phyloP scores from a whole-genome alignment of 768 basidiomycete species.

The Collybiopsis luxurians region DNA sequence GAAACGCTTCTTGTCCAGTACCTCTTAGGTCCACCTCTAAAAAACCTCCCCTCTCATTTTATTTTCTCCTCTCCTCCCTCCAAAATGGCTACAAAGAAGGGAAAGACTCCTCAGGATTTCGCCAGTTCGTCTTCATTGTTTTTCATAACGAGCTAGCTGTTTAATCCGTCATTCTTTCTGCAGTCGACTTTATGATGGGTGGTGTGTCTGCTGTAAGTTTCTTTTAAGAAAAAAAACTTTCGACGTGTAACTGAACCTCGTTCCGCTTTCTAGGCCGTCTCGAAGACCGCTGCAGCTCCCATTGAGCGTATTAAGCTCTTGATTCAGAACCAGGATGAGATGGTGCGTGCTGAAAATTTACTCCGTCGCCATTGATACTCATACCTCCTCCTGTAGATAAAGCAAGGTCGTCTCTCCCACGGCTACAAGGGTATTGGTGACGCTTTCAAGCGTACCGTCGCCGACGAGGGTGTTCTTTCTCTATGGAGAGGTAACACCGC shows the following conservation, averaged over 20 bases:
- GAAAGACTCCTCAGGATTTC: slow-evolving; percentile 74
- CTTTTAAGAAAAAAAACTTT: neutral
- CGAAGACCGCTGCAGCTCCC: slow-evolving; percentile 85
- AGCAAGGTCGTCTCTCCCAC: slow-evolving; percentile 76
- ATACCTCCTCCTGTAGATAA: slow-evolving; percentile 50
- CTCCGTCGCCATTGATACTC: neutral
- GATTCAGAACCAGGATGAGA: slow-evolving; percentile 87
- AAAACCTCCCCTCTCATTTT: slow-evolving; percentile 7
- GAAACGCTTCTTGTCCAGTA: neutral
- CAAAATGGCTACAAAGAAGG: slow-evolving; percentile 22
- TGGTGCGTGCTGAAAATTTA: slow-evolving; percentile 39
- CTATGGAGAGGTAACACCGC: slow-evolving; percentile 90
- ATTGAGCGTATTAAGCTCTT: slow-evolving; percentile 88
- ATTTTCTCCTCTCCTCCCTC: neutral
- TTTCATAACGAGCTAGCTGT: neutral
- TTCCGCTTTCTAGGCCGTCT: slow-evolving; percentile 56
- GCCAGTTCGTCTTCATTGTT: slow-evolving; percentile 40
- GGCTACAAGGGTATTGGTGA: slow-evolving; percentile 84
- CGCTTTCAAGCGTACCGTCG: slow-evolving; percentile 75
- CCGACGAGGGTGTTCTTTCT: slow-evolving; percentile 74
- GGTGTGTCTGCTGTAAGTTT: slow-evolving; percentile 63
- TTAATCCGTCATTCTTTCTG: slow-evolving; percentile 12
- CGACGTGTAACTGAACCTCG: neutral
- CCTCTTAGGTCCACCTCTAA: neutral
- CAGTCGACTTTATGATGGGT: slow-evolving; percentile 74